Base-by-base conservation (phyloP, 805 yeast genomes). In the Suhomyces sp. region DNA sequence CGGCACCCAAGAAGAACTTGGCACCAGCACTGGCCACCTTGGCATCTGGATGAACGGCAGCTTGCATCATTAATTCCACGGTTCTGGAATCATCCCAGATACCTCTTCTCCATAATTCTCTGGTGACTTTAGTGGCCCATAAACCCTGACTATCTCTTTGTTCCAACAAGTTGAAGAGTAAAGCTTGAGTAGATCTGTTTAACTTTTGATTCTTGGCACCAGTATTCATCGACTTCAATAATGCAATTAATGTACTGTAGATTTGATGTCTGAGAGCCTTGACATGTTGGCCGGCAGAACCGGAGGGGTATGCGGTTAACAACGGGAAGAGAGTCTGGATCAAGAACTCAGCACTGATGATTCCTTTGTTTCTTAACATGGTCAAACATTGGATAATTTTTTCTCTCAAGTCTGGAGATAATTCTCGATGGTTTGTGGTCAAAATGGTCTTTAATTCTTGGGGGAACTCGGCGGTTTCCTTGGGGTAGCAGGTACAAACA, bases 21-120 rank as follows among this genome's bases (percentile, higher is more conserved):
- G 87, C 93, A 42, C 96, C 98, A 3, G 97, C 84, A 36, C 83
- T 68, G 5, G 95, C 83, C 31, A 93, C 93, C 63, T 93, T 93
- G 11, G 72, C 68, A 51, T 93, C 95, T 11, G 83, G 81, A 53
- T 88, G 96, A 42, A 87, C 63, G 2, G 97, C 88, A 1, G 98
- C 97, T 50, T 88, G 93, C 2, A 95, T 83, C 98, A 93, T 90
- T 53, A 93, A 79, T 61, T 93, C 98, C n/a, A 93, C 95, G 0
- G 98, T 83, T 51, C 97, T 73, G 0, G 95, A 77, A 58, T 93
- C 99, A 59, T 88, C 97, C 99, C 99, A 93, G 39, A 93, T 85
- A 54, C 95, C 95, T 56, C 98, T 76, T 68, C 96, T 77, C 99
- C 99, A 93, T 33, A 93, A 68, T 60, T 93, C 98, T 56, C 98